Evolutionary conservation across 768 basidiomycete genomes (phyloP).

Genomic region (Baorangia bicolor): DNA sequence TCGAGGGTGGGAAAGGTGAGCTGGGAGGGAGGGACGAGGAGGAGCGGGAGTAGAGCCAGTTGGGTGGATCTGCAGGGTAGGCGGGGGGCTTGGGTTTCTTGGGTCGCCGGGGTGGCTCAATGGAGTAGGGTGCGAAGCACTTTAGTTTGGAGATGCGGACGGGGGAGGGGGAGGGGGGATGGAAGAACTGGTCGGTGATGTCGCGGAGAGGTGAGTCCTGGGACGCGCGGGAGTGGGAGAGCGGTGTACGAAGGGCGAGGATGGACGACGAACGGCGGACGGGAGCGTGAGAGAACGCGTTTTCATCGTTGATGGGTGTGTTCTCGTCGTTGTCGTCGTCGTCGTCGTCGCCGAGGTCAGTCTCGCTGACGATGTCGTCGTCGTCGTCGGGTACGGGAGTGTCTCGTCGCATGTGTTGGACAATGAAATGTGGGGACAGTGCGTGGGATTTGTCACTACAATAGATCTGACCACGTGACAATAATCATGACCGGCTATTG

Average conservation of each 20-base stretch:
- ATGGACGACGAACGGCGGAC: conserved; percentile 8
- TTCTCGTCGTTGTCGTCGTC: conserved; percentile 15
- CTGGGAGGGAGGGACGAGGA: conserved; percentile 36
- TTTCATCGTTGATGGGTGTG: conserved; percentile 6
- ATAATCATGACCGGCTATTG: conserved; percentile 6
- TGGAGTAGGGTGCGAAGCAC: conserved; percentile 3
- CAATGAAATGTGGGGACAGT: not conserved
- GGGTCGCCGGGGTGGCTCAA: conserved; percentile 32
- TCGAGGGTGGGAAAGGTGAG: conserved; percentile 30
- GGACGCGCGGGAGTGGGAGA: conserved; percentile 18
- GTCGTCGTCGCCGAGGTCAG: conserved; percentile 14
- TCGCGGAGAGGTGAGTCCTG: conserved; percentile 29
- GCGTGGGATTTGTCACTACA: conserved; percentile 23
- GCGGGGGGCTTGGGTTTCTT: conserved; percentile 33
- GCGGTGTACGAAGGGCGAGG: conserved; percentile 22
- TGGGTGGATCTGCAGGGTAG: conserved; percentile 32
- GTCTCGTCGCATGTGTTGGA: conserved; percentile 15
- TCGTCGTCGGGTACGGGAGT: conserved; percentile 10
- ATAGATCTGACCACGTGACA: conserved; percentile 20
- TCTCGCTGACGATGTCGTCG: conserved; percentile 18
- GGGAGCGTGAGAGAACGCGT: not conserved
- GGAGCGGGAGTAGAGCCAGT: conserved; percentile 26
- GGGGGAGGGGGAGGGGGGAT: conserved; percentile 33
- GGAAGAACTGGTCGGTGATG: conserved; percentile 36
- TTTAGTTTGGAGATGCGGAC: conserved; percentile 25